Conservation (phyloP, 192 early-diverging fungal species). For the Neocallimastix lanati region DNA sequence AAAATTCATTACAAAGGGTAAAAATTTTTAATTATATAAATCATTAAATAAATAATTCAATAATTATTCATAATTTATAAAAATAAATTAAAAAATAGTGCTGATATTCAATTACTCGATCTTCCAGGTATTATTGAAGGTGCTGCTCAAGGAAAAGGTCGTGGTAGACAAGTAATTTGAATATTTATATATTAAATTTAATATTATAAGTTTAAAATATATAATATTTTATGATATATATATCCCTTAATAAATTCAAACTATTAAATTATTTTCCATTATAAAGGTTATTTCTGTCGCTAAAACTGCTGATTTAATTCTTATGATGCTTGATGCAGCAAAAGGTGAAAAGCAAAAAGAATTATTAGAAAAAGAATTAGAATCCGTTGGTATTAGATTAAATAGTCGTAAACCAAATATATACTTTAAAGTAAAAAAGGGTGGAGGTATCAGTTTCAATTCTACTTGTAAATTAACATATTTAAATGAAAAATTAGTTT, state of each 20-base stretch:
- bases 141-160: constrained; percentile 90
- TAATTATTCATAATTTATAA: constrained; percentile 86
- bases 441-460: constrained; percentile 90
- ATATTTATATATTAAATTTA: neutral
- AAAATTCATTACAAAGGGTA: neutral
- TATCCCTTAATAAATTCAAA: too few relatives aligned
- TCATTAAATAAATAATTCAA: constrained; percentile 24
- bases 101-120: constrained; percentile 93
- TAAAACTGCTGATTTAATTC: constrained; percentile 82
- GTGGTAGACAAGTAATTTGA: constrained; percentile 57
- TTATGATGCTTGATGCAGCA: constrained; percentile 97
- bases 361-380: constrained; percentile 22
- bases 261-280: neutral
- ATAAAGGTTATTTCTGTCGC: constrained; percentile 77
- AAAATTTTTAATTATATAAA: neutral
- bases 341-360: constrained; percentile 65
- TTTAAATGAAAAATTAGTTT: constrained; percentile 78
- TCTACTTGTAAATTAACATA: constrained; percentile 70
- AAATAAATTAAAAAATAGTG: too few relatives aligned
- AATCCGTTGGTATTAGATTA: constrained; percentile 87
- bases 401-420: constrained; percentile 79
- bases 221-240: too few relatives aligned
- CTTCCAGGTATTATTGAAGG: constrained; percentile 98
- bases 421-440: constrained; percentile 94
- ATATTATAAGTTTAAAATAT: too few relatives aligned